Evolutionary conservation across 2,329 filamentous ascomycete species (phyloP).

Genomic region (Fonsecaea multimorphosa): DNA sequence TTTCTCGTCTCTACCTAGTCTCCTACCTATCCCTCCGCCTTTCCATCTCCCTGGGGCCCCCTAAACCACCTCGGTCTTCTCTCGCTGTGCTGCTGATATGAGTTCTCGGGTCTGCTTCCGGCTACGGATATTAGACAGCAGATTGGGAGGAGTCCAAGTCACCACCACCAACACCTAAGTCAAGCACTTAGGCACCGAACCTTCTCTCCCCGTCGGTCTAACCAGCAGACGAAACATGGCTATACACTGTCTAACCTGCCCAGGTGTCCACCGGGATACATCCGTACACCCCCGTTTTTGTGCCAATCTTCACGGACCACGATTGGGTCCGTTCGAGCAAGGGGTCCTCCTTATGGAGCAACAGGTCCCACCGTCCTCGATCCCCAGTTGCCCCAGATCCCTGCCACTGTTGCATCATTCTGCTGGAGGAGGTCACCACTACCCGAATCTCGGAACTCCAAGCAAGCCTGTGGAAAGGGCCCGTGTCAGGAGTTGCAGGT

Average conservation of each 20-base stretch:
- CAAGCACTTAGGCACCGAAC: not conserved
- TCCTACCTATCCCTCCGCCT: not conserved
- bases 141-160: not conserved
- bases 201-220: slow-evolving; percentile 1
- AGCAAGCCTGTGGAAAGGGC: not conserved
- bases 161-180: not conserved
- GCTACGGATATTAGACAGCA: not conserved
- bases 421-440: slow-evolving; percentile 5
- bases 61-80: not conserved
- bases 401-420: slow-evolving; percentile 20
- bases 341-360: not conserved
- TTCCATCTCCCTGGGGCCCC: not conserved
- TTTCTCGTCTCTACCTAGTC: not conserved
- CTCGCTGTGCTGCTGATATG: not conserved
- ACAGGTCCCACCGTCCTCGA: slow-evolving; percentile 3
- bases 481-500: not conserved
- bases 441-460: slow-evolving; percentile 7
- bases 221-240: slow-evolving; percentile 2
- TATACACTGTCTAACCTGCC: slow-evolving; percentile 9
- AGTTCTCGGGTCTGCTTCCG: not conserved
- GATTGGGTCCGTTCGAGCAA: not conserved
- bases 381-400: slow-evolving; percentile 20
- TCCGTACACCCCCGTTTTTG: slow-evolving; percentile 1
- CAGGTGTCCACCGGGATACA: slow-evolving; percentile 14
- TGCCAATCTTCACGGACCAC: not conserved